Evolutionary conservation across 441 rosid species (phyloP), one percentile per base, ranked within the genome.

Genomic region (Adansonia gregorii): DNA sequence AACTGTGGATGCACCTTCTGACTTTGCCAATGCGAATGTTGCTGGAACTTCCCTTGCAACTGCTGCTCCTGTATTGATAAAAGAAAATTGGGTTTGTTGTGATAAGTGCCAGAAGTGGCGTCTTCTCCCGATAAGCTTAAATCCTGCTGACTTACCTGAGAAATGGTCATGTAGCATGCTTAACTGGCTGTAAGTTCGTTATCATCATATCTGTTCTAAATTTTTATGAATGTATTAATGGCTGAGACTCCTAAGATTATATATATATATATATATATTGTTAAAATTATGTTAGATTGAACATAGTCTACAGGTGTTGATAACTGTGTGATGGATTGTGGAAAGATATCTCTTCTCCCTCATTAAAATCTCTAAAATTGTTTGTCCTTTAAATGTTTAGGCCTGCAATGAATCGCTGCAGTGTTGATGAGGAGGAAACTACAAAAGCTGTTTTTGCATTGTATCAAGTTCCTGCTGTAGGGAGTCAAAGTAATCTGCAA

Each of bases 101-200:
- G 99, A 94, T 88, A 89, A 92, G 82, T 96, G 99, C 82, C 89
- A 84, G 83, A 89, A 81, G 76, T 96, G 98, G 99, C 90, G 98
- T 77, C 98, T 96, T 81, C 94, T 96, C 80, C 99, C 98, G 59
- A 76, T 81, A 85, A 93, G 92, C 64, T 88, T 80, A 76, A 76
- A 85, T 83, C 91, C 92, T 19, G 65, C 86, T 39, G 86, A 85
- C 79, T 88, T 96, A 81, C 95, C 99, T 17, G 94, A 96, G 80
- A 96, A 93, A 84, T 96, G 99, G 99, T 73, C 91, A 74, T 96
- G 98, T 83, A 82, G 91, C 87, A 96, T 94, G 98, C 98, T 93
- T 78, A 73, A 90, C 74, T 96, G 99, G 99, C 94, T 96, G 99
- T 96, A 88, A 96, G 99, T 94, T 76, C 78, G 78, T 67, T 75